These are phyloP conservation scores for Diaporthe humulicola DNA, from an alignment of 2,329 filamentous ascomycete species.

Conservation along the genomic window DNA sequence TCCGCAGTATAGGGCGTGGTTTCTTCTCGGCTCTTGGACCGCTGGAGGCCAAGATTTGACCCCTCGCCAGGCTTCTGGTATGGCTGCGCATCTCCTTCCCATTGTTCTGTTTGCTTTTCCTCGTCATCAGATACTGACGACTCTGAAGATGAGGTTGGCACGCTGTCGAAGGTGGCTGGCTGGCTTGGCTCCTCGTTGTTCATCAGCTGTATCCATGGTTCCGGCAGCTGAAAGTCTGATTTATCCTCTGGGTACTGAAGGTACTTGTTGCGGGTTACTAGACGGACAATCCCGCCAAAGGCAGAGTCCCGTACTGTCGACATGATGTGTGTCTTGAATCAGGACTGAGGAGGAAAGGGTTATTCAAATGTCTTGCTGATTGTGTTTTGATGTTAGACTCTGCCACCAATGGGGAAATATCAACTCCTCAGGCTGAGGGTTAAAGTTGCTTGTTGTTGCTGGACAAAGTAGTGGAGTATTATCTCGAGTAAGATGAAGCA, in stretches of 20 bases:
- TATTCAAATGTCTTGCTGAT: background rate
- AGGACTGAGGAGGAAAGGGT: background rate
- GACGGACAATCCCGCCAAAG: slow-evolving; percentile 47
- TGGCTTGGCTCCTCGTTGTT: slow-evolving; percentile 75
- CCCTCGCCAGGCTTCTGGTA: slow-evolving; percentile 36
- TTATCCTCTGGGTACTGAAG: slow-evolving; percentile 77
- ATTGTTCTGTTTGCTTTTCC: slow-evolving; percentile 42
- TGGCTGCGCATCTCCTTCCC: slow-evolving; percentile 38
- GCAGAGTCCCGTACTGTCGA: slow-evolving; percentile 43
- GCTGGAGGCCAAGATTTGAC: slow-evolving; percentile 39
- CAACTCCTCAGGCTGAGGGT: background rate
- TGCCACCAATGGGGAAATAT: background rate
- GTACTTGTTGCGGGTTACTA: slow-evolving; percentile 45
- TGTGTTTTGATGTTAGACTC: background rate
- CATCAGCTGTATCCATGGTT: slow-evolving; percentile 76
- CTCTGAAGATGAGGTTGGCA: slow-evolving; percentile 27
- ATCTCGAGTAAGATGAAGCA: background rate
- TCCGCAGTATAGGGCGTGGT: slow-evolving; percentile 45
- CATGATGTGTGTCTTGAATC: slow-evolving; percentile 13
- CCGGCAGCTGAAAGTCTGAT: slow-evolving; percentile 72
- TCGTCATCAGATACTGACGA: slow-evolving; percentile 42
- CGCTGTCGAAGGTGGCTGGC: slow-evolving; percentile 36
- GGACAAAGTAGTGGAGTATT: background rate
- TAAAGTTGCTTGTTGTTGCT: background rate
- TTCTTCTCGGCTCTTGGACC: slow-evolving; percentile 44